Percentiles rank a stretch among this genome's conserved stretches.
These are phyloP conservation scores for Fusarium continuum DNA, from an alignment of 2,329 filamentous ascomycete genomes.

Conservation along the genomic window DNA sequence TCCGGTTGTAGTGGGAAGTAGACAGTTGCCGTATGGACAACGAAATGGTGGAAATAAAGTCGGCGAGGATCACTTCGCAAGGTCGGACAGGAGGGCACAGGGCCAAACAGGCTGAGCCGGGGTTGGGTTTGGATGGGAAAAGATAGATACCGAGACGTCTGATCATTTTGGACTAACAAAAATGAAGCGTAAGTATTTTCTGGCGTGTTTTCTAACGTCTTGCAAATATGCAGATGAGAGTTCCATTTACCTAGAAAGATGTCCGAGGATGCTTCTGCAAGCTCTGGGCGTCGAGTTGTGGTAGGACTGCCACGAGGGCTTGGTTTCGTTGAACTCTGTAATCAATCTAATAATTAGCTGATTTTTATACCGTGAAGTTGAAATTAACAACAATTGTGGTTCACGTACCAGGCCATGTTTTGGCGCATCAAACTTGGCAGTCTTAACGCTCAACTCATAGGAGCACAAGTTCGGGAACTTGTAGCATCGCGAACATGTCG, in stretches of 20 bases:
- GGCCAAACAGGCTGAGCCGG: background rate
- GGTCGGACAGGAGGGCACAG: background rate
- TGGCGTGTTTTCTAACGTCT: background rate
- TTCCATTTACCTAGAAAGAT: background rate
- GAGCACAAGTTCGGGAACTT: constrained; percentile 4
- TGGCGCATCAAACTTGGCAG: background rate
- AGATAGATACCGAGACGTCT: fast-evolving
- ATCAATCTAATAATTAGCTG: background rate
- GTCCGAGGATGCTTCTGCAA: background rate
- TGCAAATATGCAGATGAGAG: no score
- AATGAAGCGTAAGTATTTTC: fast-evolving
- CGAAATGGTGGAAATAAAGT: constrained; percentile 15
- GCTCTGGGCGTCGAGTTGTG: background rate
- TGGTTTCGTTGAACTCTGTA: background rate
- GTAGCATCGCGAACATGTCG: background rate
- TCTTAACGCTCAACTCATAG: constrained; percentile 10
- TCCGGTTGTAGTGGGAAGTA: constrained; percentile 12
- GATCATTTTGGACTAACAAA: fast-evolving
- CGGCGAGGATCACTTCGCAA: background rate
- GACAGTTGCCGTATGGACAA: background rate
- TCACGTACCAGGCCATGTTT: background rate
- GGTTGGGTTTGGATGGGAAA: fast-evolving
- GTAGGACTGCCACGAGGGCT: background rate
- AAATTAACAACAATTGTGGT: no score
- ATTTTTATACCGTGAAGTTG: no score